These are phyloP conservation scores for Asclepias syriaca DNA, from an alignment of 257 asterid genomes.

Conservation along the genomic window DNA sequence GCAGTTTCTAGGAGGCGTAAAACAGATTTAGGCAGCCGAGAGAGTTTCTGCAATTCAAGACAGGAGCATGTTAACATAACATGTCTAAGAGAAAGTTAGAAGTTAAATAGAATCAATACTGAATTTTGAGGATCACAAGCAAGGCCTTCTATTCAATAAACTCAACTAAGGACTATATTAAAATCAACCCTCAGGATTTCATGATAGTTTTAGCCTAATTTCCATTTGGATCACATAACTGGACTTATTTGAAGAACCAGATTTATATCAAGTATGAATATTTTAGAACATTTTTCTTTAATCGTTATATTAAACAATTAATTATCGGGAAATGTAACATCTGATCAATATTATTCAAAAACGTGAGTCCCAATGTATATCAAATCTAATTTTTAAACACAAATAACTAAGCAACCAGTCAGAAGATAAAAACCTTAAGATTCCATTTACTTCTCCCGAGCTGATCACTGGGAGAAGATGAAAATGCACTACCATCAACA, in stretches of 20 bases:
- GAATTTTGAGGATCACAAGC: not conserved
- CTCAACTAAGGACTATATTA: not conserved
- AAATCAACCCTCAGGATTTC: not conserved
- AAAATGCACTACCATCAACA: constrained; percentile 99
- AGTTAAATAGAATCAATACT: not conserved
- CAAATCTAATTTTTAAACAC: too few relatives aligned
- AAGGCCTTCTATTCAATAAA: not conserved
- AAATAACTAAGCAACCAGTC: not conserved
- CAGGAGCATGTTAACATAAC: not conserved
- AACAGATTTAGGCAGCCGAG: constrained; percentile 76
- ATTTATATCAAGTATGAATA: too few relatives aligned
- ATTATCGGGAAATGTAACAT: too few relatives aligned
- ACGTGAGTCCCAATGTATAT: too few relatives aligned
- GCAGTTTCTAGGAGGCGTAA: constrained; percentile 86
- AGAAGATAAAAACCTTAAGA: constrained; percentile 64
- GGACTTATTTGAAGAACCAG: too few relatives aligned
- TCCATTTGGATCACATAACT: constrained; percentile 1
- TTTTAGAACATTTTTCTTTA: too few relatives aligned
- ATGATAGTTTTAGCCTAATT: not conserved
- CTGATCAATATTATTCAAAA: too few relatives aligned
- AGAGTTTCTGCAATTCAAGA: constrained; percentile 61
- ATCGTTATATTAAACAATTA: too few relatives aligned
- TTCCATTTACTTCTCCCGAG: constrained; percentile 97
- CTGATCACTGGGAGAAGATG: constrained; percentile 76
- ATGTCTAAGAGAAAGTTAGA: not conserved